phyloP scores from a whole-genome alignment of 495 filamentous ascomycete genomes.

The Aspergillus coremiiformis region DNA sequence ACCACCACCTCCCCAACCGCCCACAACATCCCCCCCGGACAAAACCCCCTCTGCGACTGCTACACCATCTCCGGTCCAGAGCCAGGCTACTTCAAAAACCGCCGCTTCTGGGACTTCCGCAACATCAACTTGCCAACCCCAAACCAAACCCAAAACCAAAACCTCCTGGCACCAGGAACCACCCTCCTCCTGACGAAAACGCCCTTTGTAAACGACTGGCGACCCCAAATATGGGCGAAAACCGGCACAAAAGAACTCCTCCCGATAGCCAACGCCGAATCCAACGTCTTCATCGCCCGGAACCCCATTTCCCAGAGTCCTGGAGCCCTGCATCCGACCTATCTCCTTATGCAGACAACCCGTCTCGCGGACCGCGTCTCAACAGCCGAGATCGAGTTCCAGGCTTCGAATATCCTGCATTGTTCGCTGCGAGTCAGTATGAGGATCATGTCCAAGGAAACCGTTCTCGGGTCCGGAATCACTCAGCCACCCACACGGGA shows the following conservation, averaged over 20 bases:
- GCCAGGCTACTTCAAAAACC: slow-evolving; percentile 51
- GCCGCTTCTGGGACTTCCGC: slow-evolving; percentile 65
- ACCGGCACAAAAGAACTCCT: slow-evolving; percentile 25
- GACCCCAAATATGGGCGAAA: slow-evolving; percentile 49
- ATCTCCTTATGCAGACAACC: slow-evolving; percentile 55
- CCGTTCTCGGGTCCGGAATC: slow-evolving; percentile 5
- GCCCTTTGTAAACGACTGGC: slow-evolving; percentile 46
- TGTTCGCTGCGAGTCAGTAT: slow-evolving; percentile 56
- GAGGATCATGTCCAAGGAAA: slow-evolving; percentile 22
- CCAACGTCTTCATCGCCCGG: slow-evolving; percentile 58
- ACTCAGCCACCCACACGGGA: neutral
- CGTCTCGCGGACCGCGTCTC: slow-evolving; percentile 51
- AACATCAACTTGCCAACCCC: slow-evolving; percentile 25
- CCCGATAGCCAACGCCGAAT: slow-evolving; percentile 54
- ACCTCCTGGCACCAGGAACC: slow-evolving; percentile 12
- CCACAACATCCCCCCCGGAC: neutral
- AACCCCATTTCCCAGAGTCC: slow-evolving; percentile 10
- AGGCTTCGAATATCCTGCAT: slow-evolving; percentile 45
- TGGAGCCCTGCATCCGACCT: slow-evolving; percentile 32
- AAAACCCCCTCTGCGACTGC: slow-evolving; percentile 28
- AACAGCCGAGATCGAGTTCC: slow-evolving; percentile 58
- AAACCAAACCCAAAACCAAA: slow-evolving; percentile 1
- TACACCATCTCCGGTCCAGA: slow-evolving; percentile 32
- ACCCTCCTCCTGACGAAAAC: slow-evolving; percentile 24
- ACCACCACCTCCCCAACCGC: slow-evolving; percentile 1